Base-by-base conservation (phyloP, 2,329 filamentous ascomycete species). In the Talaromyces atroroseus region DNA sequence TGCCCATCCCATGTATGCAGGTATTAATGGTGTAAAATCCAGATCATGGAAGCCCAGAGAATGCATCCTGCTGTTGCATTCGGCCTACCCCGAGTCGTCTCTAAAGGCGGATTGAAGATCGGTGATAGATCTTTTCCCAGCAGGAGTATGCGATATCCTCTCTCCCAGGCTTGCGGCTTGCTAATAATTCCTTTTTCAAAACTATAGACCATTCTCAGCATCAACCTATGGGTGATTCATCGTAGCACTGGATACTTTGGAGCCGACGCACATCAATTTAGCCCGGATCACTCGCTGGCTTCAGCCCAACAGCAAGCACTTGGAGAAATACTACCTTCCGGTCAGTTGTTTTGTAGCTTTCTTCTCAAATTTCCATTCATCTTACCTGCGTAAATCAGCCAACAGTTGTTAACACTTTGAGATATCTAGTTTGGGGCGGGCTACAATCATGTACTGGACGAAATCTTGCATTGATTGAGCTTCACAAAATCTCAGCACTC, bases 281-380 rank as follows among this genome's bases (percentile, higher is more conserved):
- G 68, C 20, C 71, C 71, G 1, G 63, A 66, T n/a, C n/a, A n/a
- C n/a, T 20, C 62, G 72, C 16, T 74, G 71, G 71, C 52, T 71
- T 6, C 36, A 40, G 8, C 36, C 36, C 5, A 40, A n/a, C 36
- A 40, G 36, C 36, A 40, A 40, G n/a, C 12, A 40, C 10, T 40
- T 40, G 36, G 36, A 40, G 36, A 40, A 40, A 40, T 40, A 40
- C 16, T 40, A 40, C 36, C 11, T 40, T 40, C 36, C 36, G 36
- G 36, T 40, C 14, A 40, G 36, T 40, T n/a, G n/a, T 40, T 6
- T 16, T 40, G 3, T 14, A 6, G 3, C 36, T 6, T 40, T 40
- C 16, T 18, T 40, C 26, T n/a, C n/a, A n/a, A n/a, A 29, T 29
- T 29, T 29, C 26, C n/a, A n/a, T n/a, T n/a, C n/a, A n/a, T n/a